Base-by-base conservation (phyloP, 2,329 filamentous ascomycete genomes). In the Paecilomyces fulvus region DNA sequence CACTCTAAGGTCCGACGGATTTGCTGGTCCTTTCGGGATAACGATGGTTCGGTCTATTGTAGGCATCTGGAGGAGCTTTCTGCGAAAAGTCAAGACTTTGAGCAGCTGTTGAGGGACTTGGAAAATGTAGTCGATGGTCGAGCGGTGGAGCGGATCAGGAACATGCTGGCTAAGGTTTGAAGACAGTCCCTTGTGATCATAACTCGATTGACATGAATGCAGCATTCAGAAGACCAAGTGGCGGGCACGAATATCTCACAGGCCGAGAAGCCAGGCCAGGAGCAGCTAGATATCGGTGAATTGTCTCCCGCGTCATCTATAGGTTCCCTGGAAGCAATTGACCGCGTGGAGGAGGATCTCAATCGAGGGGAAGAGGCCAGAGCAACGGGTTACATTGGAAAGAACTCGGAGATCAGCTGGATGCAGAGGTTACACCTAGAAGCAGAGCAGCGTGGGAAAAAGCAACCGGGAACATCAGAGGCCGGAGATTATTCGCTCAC, bases 341-440 rank as follows among this genome's bases (percentile, higher is more conserved):
- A 77, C 58, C 67, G 72, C n/a, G 72, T 76, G 12, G 71, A 76
- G 51, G 74, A 77, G 60, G 75, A 78, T 50, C 63, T 76, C 51
- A 74, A 75, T 20, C 67, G 71, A 49, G 68, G 60, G 54, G 67
- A 71, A 58, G 59, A 65, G 46, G 65, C 70, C 1, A 63, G 72
- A 54, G 68, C 70, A 7, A 76, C 72, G 1, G 73, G 74, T 1
- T 77, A 72, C 58, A 73, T 75, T 65, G 75, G 75, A 3, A 77
- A 77, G 57, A 76, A 75, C 46, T 77, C 75, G 0, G 75, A 77
- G 55, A 62, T 76, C 12, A 76, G 70, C 12, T 78, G 75, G 75
- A 70, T 77, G 62, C 74, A 77, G 58, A 67, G 72, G 37, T 58
- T 77, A 23, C 69, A 68, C 7, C 62, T 65, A 64, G 70, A 77